Percentiles rank a stretch among this genome's conserved stretches.
Evolutionary conservation across 495 filamentous ascomycete genomes (phyloP).

Genomic region (Rostrohypoxylon terebratum): DNA sequence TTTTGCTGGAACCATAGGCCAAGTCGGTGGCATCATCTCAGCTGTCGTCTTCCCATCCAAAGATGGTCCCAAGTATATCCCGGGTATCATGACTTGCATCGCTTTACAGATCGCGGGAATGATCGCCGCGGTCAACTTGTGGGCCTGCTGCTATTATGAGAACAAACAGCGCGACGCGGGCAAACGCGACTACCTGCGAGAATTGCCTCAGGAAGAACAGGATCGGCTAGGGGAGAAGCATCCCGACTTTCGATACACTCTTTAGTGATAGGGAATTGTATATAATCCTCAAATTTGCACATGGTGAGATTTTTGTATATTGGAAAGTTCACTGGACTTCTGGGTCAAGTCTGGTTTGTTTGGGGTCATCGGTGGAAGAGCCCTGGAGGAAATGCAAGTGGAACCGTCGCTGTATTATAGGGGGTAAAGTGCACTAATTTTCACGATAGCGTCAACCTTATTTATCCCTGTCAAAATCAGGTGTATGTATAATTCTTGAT

Average conservation of each 20-base stretch:
- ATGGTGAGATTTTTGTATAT: no score
- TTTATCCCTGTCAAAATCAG: not conserved
- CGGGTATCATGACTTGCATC: slow-evolving; percentile 6
- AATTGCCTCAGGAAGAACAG: not conserved
- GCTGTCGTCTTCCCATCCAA: slow-evolving; percentile 5
- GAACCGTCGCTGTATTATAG: no score
- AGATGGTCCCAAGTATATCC: slow-evolving; percentile 9
- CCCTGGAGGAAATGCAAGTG: no score
- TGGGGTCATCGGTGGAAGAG: no score
- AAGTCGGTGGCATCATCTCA: slow-evolving; percentile 9
- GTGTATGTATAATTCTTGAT: not conserved
- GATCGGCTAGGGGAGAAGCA: slow-evolving; percentile 4
- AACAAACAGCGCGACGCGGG: slow-evolving; percentile 8
- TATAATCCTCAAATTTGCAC: not conserved
- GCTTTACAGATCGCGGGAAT: slow-evolving; percentile 1
- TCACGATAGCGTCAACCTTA: no score
- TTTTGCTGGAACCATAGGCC: slow-evolving; percentile 6
- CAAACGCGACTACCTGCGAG: not conserved
- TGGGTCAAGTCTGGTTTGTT: no score
- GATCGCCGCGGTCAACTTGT: not conserved
- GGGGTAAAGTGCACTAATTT: no score
- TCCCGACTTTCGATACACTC: slow-evolving; percentile 7
- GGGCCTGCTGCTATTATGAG: not conserved
- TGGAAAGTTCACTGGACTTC: no score
- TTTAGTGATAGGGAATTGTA: not conserved